phyloP scores from a whole-genome alignment of 23 red algal species.

The Agarophyton chilense region DNA sequence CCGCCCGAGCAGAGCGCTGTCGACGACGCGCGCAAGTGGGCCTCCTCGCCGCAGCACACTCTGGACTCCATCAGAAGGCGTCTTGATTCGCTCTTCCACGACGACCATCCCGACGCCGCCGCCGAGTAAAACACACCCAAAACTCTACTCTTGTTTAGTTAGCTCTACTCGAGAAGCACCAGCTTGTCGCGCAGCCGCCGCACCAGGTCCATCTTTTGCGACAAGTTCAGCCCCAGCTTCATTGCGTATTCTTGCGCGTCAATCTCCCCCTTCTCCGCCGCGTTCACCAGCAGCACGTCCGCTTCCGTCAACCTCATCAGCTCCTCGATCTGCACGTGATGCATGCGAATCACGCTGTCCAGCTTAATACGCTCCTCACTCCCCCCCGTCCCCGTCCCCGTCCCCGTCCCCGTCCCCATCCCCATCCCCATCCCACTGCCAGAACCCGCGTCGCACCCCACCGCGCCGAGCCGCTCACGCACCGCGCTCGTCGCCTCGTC shows the following conservation, averaged over 20 bases:
- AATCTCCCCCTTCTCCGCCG: conserved; percentile 64
- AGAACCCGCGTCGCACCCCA: background rate
- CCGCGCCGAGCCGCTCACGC: conserved; percentile 13
- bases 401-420: too few species aligned
- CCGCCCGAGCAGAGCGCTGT: conserved; percentile 76
- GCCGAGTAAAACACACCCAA: too few species aligned
- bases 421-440: too few species aligned
- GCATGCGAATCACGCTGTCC: conserved; percentile 41
- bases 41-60: conserved; percentile 11
- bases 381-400: too few species aligned
- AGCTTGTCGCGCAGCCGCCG: conserved; percentile 46
- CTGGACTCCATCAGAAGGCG: conserved; percentile 55
- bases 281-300: conserved; percentile 62
- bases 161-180: conserved; percentile 44
- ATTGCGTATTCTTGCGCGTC: conserved; percentile 64
- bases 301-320: conserved; percentile 63
- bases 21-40: conserved; percentile 63
- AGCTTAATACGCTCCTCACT: background rate
- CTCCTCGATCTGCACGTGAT: conserved; percentile 69
- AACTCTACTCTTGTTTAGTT: too few species aligned
- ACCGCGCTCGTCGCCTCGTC: conserved; percentile 40
- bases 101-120: too few species aligned
- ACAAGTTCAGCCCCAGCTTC: conserved; percentile 56
- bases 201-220: conserved; percentile 66
- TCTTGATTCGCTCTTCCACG: conserved; percentile 42